Evolutionary conservation across 139 green algal genomes (phyloP).

Genomic region (Yamagishiella unicocca): DNA sequence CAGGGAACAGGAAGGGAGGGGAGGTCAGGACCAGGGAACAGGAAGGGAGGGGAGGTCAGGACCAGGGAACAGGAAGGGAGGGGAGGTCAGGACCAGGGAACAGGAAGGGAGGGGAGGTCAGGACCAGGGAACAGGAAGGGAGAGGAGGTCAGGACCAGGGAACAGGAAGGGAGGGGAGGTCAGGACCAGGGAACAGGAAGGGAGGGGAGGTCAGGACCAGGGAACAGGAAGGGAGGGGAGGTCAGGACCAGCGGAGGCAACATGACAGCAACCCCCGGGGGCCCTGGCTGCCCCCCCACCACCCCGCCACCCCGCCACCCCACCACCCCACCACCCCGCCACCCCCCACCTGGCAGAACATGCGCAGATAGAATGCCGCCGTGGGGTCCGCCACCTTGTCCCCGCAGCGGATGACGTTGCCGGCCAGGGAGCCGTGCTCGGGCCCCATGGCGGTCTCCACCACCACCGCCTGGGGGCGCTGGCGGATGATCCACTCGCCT

Average conservation of each 20-base stretch:
- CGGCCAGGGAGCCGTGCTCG: constrained; percentile 66
- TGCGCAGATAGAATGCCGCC: constrained; percentile 58
- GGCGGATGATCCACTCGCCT: constrained; percentile 40
- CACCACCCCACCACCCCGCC: neutral
- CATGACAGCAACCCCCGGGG: too few relatives aligned
- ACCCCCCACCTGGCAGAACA: constrained; percentile 61
- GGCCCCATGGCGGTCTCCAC: constrained; percentile 78
- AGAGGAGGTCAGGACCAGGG: neutral
- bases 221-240: neutral
- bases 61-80: neutral
- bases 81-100: neutral
- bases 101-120: neutral
- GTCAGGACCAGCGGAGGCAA: neutral
- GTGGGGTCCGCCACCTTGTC: constrained; percentile 44
- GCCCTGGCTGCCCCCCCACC: too few relatives aligned
- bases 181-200: neutral
- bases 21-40: neutral
- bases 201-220: neutral
- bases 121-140: neutral
- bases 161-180: neutral
- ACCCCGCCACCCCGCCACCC: neutral
- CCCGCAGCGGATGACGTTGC: constrained; percentile 57
- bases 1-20: too few relatives aligned
- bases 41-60: neutral
- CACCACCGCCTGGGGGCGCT: constrained; percentile 65